A percentile compares a stretch with the other conserved stretches of the same genome.
Evolutionary conservation across 495 filamentous ascomycete genomes (phyloP).

Genomic region (Glarea lozoyensis): DNA sequence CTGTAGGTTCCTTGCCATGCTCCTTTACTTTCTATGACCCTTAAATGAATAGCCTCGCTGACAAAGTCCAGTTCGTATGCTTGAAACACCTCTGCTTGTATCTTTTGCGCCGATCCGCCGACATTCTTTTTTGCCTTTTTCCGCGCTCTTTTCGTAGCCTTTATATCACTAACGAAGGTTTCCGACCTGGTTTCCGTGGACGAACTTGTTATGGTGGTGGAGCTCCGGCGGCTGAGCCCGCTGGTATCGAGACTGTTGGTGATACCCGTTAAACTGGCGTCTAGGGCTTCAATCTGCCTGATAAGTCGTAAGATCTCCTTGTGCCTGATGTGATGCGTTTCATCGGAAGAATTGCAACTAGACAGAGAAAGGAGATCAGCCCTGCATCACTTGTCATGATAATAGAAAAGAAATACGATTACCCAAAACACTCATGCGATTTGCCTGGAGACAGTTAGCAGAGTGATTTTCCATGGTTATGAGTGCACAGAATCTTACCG

Average conservation of each 20-base stretch:
- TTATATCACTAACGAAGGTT: neutral
- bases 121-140: constrained; percentile 14
- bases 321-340: constrained; percentile 20
- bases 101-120: neutral
- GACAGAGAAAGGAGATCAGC: neutral
- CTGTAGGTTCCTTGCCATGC: constrained; percentile 16
- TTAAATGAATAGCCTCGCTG: constrained; percentile 17
- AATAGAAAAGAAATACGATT: too few relatives aligned
- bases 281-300: constrained; percentile 11
- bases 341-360: constrained; percentile 20
- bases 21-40: constrained; percentile 16
- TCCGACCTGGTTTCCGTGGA: constrained; percentile 9
- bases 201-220: neutral
- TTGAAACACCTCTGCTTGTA: constrained; percentile 9
- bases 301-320: constrained; percentile 18
- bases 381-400: too few relatives aligned
- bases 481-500: constrained; percentile 11
- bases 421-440: constrained; percentile 23
- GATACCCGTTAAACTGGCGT: neutral
- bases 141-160: constrained; percentile 7
- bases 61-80: constrained; percentile 15
- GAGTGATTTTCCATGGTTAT: neutral
- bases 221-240: constrained; percentile 1
- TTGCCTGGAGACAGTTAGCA: constrained; percentile 10
- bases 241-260: neutral